Conservation (phyloP, 2,329 filamentous ascomycete genomes). For the Cladosporium velox region DNA sequence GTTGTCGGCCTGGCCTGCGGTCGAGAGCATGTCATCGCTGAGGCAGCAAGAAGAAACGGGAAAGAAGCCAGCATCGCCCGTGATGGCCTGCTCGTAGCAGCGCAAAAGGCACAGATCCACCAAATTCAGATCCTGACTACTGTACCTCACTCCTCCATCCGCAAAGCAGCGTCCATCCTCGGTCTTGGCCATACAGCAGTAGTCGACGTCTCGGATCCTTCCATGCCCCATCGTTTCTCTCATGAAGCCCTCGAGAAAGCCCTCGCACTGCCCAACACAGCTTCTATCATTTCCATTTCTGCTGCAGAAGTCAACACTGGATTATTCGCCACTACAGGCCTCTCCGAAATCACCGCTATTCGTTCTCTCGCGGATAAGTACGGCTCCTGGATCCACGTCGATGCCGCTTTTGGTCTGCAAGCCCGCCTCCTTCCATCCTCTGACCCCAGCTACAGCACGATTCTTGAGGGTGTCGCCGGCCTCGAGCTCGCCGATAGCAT, state of each 20-base stretch:
- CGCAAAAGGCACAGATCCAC: constrained; percentile 62
- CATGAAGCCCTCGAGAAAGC: constrained; percentile 63
- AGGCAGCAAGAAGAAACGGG: constrained; percentile 42
- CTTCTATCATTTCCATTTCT: constrained; percentile 78
- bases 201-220: constrained; percentile 57
- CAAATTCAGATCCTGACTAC: constrained; percentile 78
- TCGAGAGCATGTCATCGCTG: constrained; percentile 64
- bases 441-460: constrained; percentile 55
- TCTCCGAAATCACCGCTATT: constrained; percentile 61
- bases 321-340: constrained; percentile 65
- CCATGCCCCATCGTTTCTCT: constrained; percentile 70
- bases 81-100: constrained; percentile 68
- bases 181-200: constrained; percentile 74
- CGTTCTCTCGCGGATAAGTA: constrained; percentile 71
- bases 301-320: constrained; percentile 91
- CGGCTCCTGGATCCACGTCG: constrained; percentile 83
- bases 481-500: constrained; percentile 86
- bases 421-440: constrained; percentile 62
- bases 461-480: constrained; percentile 58
- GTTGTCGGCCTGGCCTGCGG: constrained; percentile 68
- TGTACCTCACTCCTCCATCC: constrained; percentile 78
- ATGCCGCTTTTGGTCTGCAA: constrained; percentile 89
- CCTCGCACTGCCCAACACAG: constrained; percentile 55
- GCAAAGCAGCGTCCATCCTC: constrained; percentile 79
- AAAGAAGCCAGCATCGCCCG: constrained; percentile 60